phyloP scores from a whole-genome alignment of 1,139 yeast genomes.

The Candida frijolesensis region DNA sequence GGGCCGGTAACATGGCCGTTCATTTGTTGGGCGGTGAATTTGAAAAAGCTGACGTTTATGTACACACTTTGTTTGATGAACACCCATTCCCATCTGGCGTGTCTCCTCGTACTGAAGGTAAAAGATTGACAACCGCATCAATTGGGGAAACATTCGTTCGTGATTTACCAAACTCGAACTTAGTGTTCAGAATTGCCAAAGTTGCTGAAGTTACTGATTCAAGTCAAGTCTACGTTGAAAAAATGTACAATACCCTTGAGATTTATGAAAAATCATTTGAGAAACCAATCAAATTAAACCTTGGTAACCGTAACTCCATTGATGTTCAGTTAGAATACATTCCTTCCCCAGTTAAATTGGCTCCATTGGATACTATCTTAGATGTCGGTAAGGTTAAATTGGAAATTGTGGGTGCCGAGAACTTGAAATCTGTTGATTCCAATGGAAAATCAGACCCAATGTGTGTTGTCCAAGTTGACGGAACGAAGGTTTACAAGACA shows the following conservation, averaged over 20 bases:
- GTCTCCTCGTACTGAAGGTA: constrained; percentile 47
- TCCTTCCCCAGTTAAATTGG: constrained; percentile 58
- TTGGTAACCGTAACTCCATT: constrained; percentile 47
- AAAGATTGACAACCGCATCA: constrained; percentile 40
- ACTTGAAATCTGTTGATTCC: constrained; percentile 59
- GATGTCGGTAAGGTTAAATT: constrained; percentile 68
- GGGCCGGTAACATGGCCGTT: constrained; percentile 64
- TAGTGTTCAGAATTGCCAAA: constrained; percentile 57
- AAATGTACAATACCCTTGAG: constrained; percentile 52
- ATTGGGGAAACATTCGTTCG: constrained; percentile 63
- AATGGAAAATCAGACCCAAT: constrained; percentile 81
- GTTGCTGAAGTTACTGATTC: constrained; percentile 47
- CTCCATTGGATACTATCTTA: constrained; percentile 59
- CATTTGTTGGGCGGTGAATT: constrained; percentile 54
- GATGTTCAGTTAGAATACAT: constrained; percentile 57
- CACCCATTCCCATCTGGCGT: constrained; percentile 59
- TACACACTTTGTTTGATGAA: constrained; percentile 69
- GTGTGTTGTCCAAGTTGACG: constrained; percentile 54
- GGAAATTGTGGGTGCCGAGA: constrained; percentile 56
- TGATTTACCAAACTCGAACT: constrained; percentile 63
- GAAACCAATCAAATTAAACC: constrained; percentile 46
- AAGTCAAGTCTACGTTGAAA: constrained; percentile 54
- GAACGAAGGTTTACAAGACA: constrained; percentile 55
- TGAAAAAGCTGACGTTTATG: constrained; percentile 47
- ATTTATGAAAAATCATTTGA: constrained; percentile 51